Percentiles rank a stretch among this genome's conserved stretches.
phyloP scores from a whole-genome alignment of 2,329 filamentous ascomycete genomes.

The Venturia carpophila region DNA sequence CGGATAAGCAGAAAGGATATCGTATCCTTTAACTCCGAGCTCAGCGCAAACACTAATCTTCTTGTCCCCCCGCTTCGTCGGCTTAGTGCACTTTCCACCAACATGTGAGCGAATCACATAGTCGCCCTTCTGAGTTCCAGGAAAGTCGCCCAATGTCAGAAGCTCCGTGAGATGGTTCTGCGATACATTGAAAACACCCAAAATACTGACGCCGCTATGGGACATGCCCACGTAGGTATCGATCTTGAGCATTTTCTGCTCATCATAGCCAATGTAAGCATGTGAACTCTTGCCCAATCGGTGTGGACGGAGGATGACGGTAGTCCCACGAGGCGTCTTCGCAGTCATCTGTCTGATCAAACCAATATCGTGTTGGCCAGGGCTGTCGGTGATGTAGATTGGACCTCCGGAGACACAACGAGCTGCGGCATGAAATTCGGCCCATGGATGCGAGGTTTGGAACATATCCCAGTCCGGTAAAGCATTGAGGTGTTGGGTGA shows the following conservation, averaged over 20 bases:
- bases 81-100: slow-evolving; percentile 53
- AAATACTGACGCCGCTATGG: slow-evolving; percentile 62
- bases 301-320: slow-evolving; percentile 73
- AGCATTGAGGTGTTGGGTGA: slow-evolving; percentile 78
- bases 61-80: slow-evolving; percentile 40
- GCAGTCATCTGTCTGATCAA: slow-evolving; percentile 79
- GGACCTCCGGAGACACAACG: slow-evolving; percentile 85
- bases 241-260: slow-evolving; percentile 65
- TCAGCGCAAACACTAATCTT: slow-evolving; percentile 52
- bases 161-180: slow-evolving; percentile 57
- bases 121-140: slow-evolving; percentile 52
- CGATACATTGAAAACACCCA: slow-evolving; percentile 80
- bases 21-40: slow-evolving; percentile 61
- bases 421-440: slow-evolving; percentile 80
- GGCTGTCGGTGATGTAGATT: slow-evolving; percentile 87
- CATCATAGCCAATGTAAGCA: slow-evolving; percentile 68
- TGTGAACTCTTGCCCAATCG: slow-evolving; percentile 64
- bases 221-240: slow-evolving; percentile 66
- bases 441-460: slow-evolving; percentile 60
- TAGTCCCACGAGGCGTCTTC: slow-evolving; percentile 60
- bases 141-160: slow-evolving; percentile 62
- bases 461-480: slow-evolving; percentile 81
- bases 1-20: slow-evolving; percentile 67
- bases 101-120: slow-evolving; percentile 71
- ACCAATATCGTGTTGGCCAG: slow-evolving; percentile 67